Conservation (phyloP, 148 eudicot genomes). For the Rheum nobile region DNA sequence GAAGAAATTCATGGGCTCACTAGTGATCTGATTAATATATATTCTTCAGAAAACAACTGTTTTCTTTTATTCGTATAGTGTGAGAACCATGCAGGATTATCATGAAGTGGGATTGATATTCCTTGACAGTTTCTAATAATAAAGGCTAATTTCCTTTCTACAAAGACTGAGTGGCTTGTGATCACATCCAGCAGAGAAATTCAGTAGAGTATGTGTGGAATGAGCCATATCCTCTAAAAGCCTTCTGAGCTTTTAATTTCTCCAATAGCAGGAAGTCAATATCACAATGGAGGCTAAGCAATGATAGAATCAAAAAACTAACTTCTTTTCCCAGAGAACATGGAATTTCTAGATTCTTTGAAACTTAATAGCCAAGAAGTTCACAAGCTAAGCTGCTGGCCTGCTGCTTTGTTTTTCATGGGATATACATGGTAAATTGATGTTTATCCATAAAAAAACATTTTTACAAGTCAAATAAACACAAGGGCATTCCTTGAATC, state of each 20-base stretch:
- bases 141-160: background rate
- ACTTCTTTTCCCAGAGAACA: background rate
- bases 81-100: background rate
- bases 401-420: background rate
- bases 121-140: background rate
- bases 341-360: background rate
- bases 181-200: background rate
- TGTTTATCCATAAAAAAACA: background rate
- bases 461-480: background rate
- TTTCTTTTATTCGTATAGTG: background rate
- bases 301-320: background rate
- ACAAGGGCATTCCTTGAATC: background rate
- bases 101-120: background rate
- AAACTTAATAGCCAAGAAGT: background rate
- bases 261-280: background rate
- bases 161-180: background rate
- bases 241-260: background rate
- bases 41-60: too few relatives aligned
- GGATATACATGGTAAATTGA: background rate
- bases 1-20: background rate
- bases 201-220: background rate
- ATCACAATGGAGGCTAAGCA: background rate
- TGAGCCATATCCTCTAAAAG: background rate
- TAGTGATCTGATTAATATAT: background rate
- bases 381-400: background rate